Conservation (phyloP, 108 stramenopile genomes). For the Epithemia pelagica region DNA sequence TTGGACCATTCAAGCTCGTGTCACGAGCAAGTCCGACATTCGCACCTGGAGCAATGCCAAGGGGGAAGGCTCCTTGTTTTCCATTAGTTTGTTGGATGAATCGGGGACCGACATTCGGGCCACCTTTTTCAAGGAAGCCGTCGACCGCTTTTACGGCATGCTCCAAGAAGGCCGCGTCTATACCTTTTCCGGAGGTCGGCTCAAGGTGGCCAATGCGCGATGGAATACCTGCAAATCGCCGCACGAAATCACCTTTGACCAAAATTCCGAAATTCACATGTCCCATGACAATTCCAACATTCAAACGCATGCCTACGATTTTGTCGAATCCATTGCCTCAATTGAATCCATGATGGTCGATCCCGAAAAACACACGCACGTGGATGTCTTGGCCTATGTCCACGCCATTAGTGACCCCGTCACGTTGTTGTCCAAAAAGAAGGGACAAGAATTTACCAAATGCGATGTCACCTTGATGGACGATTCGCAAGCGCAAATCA, state of each 20-base stretch:
- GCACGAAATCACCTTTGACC: slow-evolving; percentile 94
- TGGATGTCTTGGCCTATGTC: slow-evolving; percentile 89
- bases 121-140: slow-evolving; percentile 96
- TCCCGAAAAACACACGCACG: slow-evolving; percentile 31
- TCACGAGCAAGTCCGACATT: slow-evolving; percentile 85
- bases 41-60: slow-evolving; percentile 88
- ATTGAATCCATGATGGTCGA: slow-evolving; percentile 41
- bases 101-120: slow-evolving; percentile 84
- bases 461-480: slow-evolving; percentile 86
- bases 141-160: slow-evolving; percentile 80
- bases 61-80: slow-evolving; percentile 88
- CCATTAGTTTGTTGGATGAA: slow-evolving; percentile 82
- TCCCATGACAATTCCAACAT: slow-evolving; percentile 70
- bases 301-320: slow-evolving; percentile 54
- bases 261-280: slow-evolving; percentile 74
- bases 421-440: slow-evolving; percentile 69
- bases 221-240: slow-evolving; percentile 86
- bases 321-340: slow-evolving; percentile 56
- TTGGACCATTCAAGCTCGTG: slow-evolving; percentile 85
- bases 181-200: slow-evolving; percentile 79
- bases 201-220: slow-evolving; percentile 94
- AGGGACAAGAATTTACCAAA: slow-evolving; percentile 81
- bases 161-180: slow-evolving; percentile 90
- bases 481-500: slow-evolving; percentile 84
- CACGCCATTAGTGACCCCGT: slow-evolving; percentile 57